These are phyloP conservation scores for Diaporthe citri DNA, from an alignment of 2,329 filamentous ascomycete species.

Conservation along the genomic window DNA sequence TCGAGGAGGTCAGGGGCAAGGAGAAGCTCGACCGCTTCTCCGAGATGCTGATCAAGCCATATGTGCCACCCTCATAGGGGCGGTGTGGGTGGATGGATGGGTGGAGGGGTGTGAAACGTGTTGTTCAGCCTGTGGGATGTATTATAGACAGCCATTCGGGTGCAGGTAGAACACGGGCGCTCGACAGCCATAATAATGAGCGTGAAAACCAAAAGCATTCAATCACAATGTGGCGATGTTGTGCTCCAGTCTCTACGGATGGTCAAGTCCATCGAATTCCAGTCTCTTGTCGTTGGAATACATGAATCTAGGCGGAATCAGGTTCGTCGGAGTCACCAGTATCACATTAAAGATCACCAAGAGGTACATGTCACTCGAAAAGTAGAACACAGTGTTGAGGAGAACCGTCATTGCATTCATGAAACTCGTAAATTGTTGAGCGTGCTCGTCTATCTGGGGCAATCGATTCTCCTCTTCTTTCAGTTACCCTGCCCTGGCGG, in stretches of 20 bases:
- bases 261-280: not conserved
- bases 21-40: conserved; percentile 93
- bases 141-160: not conserved
- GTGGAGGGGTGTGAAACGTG: not conserved
- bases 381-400: not conserved
- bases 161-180: not conserved
- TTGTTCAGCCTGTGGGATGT: not conserved
- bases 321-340: not conserved
- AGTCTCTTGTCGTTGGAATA: no score
- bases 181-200: not conserved
- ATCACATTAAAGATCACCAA: not conserved
- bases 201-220: not conserved
- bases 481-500: not conserved
- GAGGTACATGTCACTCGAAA: conserved; percentile 15
- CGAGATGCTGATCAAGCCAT: conserved; percentile 84
- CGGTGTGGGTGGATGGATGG: not conserved
- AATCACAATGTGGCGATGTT: not conserved
- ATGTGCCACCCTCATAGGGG: conserved; percentile 69
- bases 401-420: conserved; percentile 32
- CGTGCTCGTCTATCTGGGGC: conserved; percentile 7
- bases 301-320: not conserved
- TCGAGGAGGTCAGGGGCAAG: conserved; percentile 96
- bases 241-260: not conserved
- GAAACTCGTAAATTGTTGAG: conserved; percentile 2
- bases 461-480: conserved; percentile 11